Conservation (phyloP, 805 yeast species). For the Nakazawaea molendinolei region DNA sequence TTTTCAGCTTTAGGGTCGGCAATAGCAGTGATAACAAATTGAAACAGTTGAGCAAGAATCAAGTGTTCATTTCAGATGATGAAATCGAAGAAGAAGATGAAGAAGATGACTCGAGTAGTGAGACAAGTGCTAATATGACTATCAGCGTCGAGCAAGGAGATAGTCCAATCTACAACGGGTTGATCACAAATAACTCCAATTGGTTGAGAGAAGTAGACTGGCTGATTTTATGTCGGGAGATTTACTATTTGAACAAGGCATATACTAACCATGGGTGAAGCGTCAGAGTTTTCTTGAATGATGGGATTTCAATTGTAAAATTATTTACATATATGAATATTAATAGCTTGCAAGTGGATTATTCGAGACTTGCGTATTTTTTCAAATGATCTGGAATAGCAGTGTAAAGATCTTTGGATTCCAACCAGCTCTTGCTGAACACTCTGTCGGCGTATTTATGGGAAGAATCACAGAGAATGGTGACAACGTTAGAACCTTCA, state of each 20-base stretch:
- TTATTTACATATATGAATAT: neutral
- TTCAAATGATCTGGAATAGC: conserved; percentile 64
- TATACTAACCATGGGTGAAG: conserved; percentile 33
- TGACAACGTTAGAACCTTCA: conserved; percentile 74
- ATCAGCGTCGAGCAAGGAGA: conserved; percentile 19
- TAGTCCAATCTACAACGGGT: conserved; percentile 11
- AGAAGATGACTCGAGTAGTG: conserved; percentile 14
- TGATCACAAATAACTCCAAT: conserved; percentile 16
- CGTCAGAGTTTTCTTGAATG: neutral
- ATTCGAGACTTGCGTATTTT: conserved; percentile 54
- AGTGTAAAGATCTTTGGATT: conserved; percentile 56
- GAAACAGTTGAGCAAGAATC: conserved; percentile 3
- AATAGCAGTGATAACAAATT: neutral
- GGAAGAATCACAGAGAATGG: conserved; percentile 86
- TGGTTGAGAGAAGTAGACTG: conserved; percentile 72
- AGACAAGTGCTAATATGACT: conserved; percentile 30
- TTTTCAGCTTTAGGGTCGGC: conserved; percentile 7
- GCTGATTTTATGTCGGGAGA: conserved; percentile 81
- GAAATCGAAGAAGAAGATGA: conserved; percentile 4
- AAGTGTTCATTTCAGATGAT: conserved; percentile 10
- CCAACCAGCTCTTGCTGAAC: conserved; percentile 73
- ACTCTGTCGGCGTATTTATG: conserved; percentile 81
- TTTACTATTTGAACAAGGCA: conserved; percentile 67
- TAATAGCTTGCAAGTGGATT: conserved; percentile 5
- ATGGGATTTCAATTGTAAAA: neutral